These are phyloP conservation scores for Rhodotorula sp. DNA, from an alignment of 1,284 basidiomycete species.

Conservation along the genomic window DNA sequence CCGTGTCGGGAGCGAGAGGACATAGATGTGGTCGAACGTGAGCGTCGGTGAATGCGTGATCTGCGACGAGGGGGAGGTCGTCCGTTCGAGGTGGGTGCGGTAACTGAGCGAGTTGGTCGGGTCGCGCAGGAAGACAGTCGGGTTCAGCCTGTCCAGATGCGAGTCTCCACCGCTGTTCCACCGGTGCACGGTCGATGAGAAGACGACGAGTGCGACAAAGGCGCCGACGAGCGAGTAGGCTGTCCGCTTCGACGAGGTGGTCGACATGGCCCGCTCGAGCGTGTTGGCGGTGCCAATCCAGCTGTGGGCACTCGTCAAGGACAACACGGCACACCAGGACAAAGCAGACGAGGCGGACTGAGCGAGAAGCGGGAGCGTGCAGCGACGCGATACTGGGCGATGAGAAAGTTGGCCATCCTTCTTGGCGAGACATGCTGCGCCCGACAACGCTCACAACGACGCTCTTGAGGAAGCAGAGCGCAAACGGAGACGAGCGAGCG, in stretches of 20 bases:
- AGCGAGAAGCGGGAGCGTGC: no score
- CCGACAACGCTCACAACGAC: no score
- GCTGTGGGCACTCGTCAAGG: no score
- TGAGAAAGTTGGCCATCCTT: no score
- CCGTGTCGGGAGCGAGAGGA: constrained; percentile 43
- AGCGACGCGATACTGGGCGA: no score
- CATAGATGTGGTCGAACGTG: constrained; percentile 46
- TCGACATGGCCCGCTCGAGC: no score
- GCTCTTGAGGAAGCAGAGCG: no score
- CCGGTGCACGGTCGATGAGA: neutral
- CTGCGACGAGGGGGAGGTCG: constrained; percentile 35
- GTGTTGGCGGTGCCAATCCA: no score
- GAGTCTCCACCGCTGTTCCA: neutral
- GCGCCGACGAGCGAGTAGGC: neutral
- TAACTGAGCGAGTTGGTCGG: constrained; percentile 15
- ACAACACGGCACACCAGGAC: no score
- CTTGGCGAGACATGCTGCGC: no score
- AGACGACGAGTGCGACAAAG: neutral
- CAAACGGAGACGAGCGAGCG: no score
- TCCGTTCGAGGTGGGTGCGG: constrained; percentile 38
- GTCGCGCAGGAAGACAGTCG: neutral
- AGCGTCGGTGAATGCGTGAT: constrained; percentile 41
- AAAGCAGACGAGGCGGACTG: no score
- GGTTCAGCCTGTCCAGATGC: neutral
- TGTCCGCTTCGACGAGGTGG: neutral